Base-by-base conservation (phyloP, 306 rosid genomes). In the Quercus agrifolia region DNA sequence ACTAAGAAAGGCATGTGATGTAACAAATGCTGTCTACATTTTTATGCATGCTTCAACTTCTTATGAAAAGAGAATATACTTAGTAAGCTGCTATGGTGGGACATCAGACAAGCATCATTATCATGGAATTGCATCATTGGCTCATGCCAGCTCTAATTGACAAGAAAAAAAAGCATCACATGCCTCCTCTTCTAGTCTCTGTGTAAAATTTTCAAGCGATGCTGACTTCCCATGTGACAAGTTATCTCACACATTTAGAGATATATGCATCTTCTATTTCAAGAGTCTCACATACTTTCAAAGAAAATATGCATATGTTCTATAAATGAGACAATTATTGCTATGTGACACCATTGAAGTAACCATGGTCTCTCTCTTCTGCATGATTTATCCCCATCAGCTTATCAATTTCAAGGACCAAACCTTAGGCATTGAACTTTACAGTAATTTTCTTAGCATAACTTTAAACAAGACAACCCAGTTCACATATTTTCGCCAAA, bases 91-190 rank as follows among this genome's bases (percentile, higher is more conserved):
- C 66, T 25, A 55, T 73, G 75, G 81, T 79, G 89, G 89, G 86
- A 59, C 81, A 85, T 82, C 78, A 79, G 83, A 75, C 87, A 80
- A 85, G 82, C 74, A 79, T 77, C 85, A 82, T 85, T 77, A 81
- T 41, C 3, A 8, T 86, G 78, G 70, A 81, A 76, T 71, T 79
- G 82, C 70, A 89, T 62, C 64, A 64, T 78, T 82, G 80, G 83
- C 51, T 77, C 85, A 70, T 77, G 84, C 87, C 85, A 74, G 82
- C 82, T 58, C 77, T 75, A 74, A 71, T 71, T 79, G 81, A 79
- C 88, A 64, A 55, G 63, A 70, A 66, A 73, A 64, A 63, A 73
- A 64, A 63, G 69, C 41, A 56, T 77, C 90, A 81, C 83, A 83
- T 82, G 85, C 78, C 71, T 69, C 56, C 74, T 74, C 69, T 55